Base-by-base conservation (phyloP, 2,329 filamentous ascomycete species). In the Trichoderma asperellum region DNA sequence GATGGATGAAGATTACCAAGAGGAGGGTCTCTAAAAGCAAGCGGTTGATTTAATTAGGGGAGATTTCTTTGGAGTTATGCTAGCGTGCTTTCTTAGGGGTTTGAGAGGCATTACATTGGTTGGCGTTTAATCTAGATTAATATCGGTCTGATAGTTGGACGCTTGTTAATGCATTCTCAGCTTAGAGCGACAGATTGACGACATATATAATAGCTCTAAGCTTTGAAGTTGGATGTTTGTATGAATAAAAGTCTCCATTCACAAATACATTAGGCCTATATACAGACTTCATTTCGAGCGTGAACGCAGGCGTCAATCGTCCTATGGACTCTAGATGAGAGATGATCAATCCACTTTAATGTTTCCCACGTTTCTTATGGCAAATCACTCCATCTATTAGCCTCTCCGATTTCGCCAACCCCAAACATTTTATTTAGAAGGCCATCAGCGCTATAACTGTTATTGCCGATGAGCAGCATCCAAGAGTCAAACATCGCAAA, bases 391-490 rank as follows among this genome's bases (percentile, higher is more conserved):
- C n/a, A 0, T 37, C 32, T n/a, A 16, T 24, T 63, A 56, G 34
- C 16, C 16, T 32, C 34, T 55, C 61, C 49, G 61, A 64, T 56
- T 43, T 56, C 61, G 61, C 61, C 49, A 32, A 56, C 18, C 4
- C 34, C 11, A 21, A 4, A 14, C 7, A 43, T 4, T 32, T 14
- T 8, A 29, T 29, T n/a, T 21, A 21, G 11, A 52, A 24, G n/a
- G 47, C n/a, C 1, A 16, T n/a, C 12, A 35, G 47, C 61, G 3
- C 47, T 55, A 8, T n/a, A 64, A 16, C 24, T 24, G 2, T 34
- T 53, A 63, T 40, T 53, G 34, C 60, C 60, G 24, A 27, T 49
- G n/a, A 14, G 47, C 10, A 49, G 10, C 11, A 7, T 49, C 47
- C n/a, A 12, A 6, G 47, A 5, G 24, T 1, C n/a, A 49, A 5